These are phyloP conservation scores for Thielaviopsis cerberus DNA, from an alignment of 2,329 filamentous ascomycete species.

Conservation along the genomic window DNA sequence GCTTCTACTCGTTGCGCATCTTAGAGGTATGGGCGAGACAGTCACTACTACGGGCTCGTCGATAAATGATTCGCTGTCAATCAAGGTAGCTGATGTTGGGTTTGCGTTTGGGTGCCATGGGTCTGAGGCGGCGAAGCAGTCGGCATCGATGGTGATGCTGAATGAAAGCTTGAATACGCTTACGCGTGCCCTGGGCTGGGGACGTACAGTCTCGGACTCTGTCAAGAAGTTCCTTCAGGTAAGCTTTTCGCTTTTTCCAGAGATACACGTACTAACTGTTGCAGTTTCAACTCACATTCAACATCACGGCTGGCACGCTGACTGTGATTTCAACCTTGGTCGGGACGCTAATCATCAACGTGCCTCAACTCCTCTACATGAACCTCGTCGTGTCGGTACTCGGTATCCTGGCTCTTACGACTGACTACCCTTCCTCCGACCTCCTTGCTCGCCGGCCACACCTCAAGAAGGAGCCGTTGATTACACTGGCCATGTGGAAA, in stretches of 20 bases:
- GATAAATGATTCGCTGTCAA: conserved; percentile 46
- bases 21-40: conserved; percentile 47
- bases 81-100: conserved; percentile 48
- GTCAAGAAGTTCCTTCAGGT: conserved; percentile 46
- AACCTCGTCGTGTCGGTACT: conserved; percentile 44
- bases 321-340: conserved; percentile 38
- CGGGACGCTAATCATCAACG: conserved; percentile 33
- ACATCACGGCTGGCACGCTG: conserved; percentile 40
- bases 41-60: conserved; percentile 50
- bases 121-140: conserved; percentile 45
- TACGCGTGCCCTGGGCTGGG: conserved; percentile 43
- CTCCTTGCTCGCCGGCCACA: conserved; percentile 19
- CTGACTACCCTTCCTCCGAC: conserved; percentile 21
- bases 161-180: conserved; percentile 46
- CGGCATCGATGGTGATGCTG: conserved; percentile 42
- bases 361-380: conserved; percentile 41
- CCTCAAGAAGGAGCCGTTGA: conserved; percentile 50
- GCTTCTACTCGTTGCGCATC: conserved; percentile 41
- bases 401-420: conserved; percentile 31
- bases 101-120: conserved; percentile 51
- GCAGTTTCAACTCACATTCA: conserved; percentile 41
- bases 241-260: conserved; percentile 15
- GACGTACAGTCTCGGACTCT: conserved; percentile 43
- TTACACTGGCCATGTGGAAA: conserved; percentile 53
- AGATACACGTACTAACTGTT: neutral